Evolutionary conservation across 2,329 filamentous ascomycete species (phyloP), one percentile per base, ranked within the genome.

Genomic region (Thielaviopsis ethacetica): DNA sequence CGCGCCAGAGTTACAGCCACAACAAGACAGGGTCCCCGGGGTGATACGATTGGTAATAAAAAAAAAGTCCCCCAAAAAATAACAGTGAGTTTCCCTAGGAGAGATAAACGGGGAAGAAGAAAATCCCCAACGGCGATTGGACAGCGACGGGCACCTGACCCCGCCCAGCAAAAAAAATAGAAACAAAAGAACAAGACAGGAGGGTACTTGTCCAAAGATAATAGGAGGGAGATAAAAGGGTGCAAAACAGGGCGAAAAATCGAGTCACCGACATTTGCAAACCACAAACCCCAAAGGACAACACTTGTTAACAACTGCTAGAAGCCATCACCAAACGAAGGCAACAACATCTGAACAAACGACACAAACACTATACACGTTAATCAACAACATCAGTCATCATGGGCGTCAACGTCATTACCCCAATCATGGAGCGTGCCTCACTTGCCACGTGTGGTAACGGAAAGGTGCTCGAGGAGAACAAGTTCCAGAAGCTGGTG

Each of bases 401-500:
- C 34, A 61, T 61, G 59, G 59, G 59, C 24, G 38, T 58, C 52
- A 58, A 56, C 59, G 59, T 61, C 47, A 53, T 61, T 41, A 58
- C 56, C 38, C 59, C 59, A 3, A 58, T 27, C 17, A 54, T 61
- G 44, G 47, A 55, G 44, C 59, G 55, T 49, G 56, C 47, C 21
- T 47, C 54, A 9, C 51, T 57, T 44, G 44, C 56, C 2, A 61
- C 44, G n/a, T 58, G 56, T 27, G 49, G 41, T 34, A 49, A 41
- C 19, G 34, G 22, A 9, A 41, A 27, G 21, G 13, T 17, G 10
- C 6, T 30, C 24, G n/a, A 10, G 9, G 63, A 66, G 56, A 72
- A 78, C 64, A 69, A 70, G 13, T 93, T 94, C 68, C 80, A 90
- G 44, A 70, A 75, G 57, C 82, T 95, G 53, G 86, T 94, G 59